Base-by-base conservation (phyloP, 139 green algal genomes). In the Nannochloris sp. region DNA sequence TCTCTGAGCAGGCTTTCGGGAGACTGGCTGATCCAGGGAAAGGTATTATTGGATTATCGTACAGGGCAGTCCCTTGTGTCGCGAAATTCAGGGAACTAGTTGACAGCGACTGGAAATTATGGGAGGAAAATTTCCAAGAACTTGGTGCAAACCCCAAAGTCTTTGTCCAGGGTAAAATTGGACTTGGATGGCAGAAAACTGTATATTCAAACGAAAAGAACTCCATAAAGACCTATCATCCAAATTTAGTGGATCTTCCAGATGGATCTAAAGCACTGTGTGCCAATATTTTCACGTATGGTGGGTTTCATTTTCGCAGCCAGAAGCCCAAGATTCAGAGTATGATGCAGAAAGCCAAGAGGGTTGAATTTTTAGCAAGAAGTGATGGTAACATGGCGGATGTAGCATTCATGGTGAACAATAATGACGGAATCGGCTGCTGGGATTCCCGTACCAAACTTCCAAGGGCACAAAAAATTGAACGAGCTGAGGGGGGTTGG, bases 11-110 rank as follows among this genome's bases (percentile, higher is more conserved):
- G 10, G 30, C 56, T 45, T 61, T 61, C n/a, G 28, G 29, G 12
- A 17, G 30, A 5, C 56, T 61, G 4, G 56, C 56, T 13, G 14
- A 17, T 30, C 28, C 16, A 30, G 56, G 68, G 30, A 65, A 69
- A 31, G 68, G 68, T 33, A 64, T 75, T 53, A 75, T 75, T 26
- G 68, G 68, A 8, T 44, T 75, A 14, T 31, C 17, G 14, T 75
- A 29, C 26, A 61, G 68, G 17, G 36, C 68, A 4, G 61, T 69
- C 25, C 68, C 56, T 23, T 61, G 56, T n/a, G 13, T 31, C 11
- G 23, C n/a, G 1, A 33, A 30, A 59, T 37, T 37, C 1, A 9
- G 50, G 25, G 23, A 20, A 14, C n/a, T 33, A 33, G 50, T 17
- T 8, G 30, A 45, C 9, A 61, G 14, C 3, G 26, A 26, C 23